phyloP scores from a whole-genome alignment of 441 rosid genomes.

The Euphorbia schlechtendalii region DNA sequence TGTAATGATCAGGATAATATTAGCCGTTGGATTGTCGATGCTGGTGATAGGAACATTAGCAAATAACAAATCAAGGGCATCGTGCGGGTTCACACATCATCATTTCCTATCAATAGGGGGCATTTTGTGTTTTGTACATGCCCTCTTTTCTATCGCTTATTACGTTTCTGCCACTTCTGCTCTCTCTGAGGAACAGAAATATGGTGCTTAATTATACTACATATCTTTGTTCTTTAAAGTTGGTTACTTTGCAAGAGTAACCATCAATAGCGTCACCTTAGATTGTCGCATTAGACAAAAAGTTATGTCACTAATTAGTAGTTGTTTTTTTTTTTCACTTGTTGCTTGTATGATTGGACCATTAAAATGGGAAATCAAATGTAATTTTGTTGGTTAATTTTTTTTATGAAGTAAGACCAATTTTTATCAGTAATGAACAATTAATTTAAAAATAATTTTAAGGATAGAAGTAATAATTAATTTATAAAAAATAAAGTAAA shows the following conservation, averaged over 20 bases:
- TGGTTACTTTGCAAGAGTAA: background rate
- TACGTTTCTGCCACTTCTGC: constrained; percentile 77
- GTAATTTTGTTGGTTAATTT: too few relatives aligned
- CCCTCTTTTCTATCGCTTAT: constrained; percentile 63
- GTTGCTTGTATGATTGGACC: too few relatives aligned
- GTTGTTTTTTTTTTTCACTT: background rate
- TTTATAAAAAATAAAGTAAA: too few relatives aligned
- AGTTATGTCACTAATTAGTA: background rate
- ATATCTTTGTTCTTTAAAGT: background rate
- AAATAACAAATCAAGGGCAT: constrained; percentile 62
- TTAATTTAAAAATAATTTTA: too few relatives aligned
- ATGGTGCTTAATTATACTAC: constrained; percentile 14
- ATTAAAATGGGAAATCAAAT: too few relatives aligned
- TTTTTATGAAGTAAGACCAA: too few relatives aligned
- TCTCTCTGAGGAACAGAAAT: constrained; percentile 32
- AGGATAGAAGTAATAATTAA: too few relatives aligned
- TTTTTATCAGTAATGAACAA: too few relatives aligned
- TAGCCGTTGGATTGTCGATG: constrained; percentile 59
- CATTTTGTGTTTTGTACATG: constrained; percentile 75
- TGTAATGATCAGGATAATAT: constrained; percentile 51
- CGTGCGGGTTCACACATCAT: constrained; percentile 84
- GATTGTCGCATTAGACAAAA: background rate
- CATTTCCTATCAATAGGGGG: constrained; percentile 85
- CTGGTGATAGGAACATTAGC: constrained; percentile 73
- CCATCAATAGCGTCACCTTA: background rate